These are phyloP conservation scores for Debaryomyces tyrocola DNA, from an alignment of 805 yeast species.

Conservation along the genomic window DNA sequence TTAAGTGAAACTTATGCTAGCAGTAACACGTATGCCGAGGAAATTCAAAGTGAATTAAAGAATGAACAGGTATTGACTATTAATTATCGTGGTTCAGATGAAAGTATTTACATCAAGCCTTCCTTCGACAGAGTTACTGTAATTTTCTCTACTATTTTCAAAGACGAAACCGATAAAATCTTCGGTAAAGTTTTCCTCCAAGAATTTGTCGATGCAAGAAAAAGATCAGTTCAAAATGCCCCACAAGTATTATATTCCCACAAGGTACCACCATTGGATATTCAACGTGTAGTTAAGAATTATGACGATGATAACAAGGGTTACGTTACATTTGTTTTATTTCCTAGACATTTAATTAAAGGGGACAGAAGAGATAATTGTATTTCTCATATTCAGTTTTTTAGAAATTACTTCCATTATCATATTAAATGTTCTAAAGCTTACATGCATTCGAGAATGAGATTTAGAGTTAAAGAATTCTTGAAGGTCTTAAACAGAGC, in stretches of 20 bases:
- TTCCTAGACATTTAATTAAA: conserved; percentile 72
- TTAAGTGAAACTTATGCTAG: conserved; percentile 52
- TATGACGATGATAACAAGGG: conserved; percentile 47
- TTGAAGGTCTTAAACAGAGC: conserved; percentile 95
- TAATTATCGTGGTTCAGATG: conserved; percentile 84
- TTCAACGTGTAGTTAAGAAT: conserved; percentile 31
- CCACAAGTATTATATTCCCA: conserved; percentile 95
- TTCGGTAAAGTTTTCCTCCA: conserved; percentile 88
- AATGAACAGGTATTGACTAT: conserved; percentile 64
- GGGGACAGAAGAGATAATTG: conserved; percentile 77
- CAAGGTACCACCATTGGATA: conserved; percentile 89
- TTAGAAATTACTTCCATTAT: conserved; percentile 96
- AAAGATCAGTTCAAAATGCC: conserved; percentile 93
- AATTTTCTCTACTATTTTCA: conserved; percentile 88
- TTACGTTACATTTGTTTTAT: conserved; percentile 67
- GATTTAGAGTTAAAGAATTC: conserved; percentile 91
- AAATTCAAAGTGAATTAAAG: conserved; percentile 41
- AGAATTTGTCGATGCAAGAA: conserved; percentile 95
- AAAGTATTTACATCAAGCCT: conserved; percentile 86
- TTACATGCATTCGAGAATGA: conserved; percentile 97
- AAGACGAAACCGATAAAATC: conserved; percentile 93
- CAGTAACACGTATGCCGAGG: conserved; percentile 44
- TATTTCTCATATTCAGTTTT: conserved; percentile 85
- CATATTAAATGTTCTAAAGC: conserved; percentile 99
- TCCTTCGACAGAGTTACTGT: conserved; percentile 96